Conservation (phyloP, 2,329 filamentous ascomycete genomes). For the Delphinella strobiligena region DNA sequence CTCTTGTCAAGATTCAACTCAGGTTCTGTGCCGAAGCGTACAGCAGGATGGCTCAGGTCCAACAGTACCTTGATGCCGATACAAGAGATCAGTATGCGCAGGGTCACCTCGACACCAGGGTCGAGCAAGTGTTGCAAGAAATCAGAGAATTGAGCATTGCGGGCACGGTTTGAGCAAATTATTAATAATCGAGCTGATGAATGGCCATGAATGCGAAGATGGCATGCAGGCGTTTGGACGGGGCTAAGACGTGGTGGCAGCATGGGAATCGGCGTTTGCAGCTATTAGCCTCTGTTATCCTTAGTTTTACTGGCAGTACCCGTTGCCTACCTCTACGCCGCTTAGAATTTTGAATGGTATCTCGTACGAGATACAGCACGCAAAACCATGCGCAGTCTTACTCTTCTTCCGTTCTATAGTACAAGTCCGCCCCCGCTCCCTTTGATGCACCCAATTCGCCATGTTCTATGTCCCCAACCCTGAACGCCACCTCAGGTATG, state of each 20-base stretch:
- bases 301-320: too few relatives aligned
- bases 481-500: too few relatives aligned
- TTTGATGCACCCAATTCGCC: too few relatives aligned
- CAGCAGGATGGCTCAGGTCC: constrained; percentile 94
- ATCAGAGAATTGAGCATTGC: constrained; percentile 93
- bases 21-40: constrained; percentile 97
- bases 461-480: too few relatives aligned
- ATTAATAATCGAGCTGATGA: neutral
- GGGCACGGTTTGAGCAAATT: constrained; percentile 43
- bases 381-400: too few relatives aligned
- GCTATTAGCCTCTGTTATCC: neutral
- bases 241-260: too few relatives aligned
- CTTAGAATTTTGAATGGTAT: too few relatives aligned
- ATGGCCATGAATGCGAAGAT: neutral
- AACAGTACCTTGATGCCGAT: constrained; percentile 92
- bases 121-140: constrained; percentile 93
- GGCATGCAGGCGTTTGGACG: neutral
- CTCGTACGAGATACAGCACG: too few relatives aligned
- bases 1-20: constrained; percentile 95
- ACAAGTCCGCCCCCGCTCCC: neutral
- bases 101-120: constrained; percentile 78
- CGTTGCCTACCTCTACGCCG: too few relatives aligned
- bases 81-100: constrained; percentile 93
- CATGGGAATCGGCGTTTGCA: neutral
- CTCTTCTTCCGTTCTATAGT: neutral